phyloP scores from a whole-genome alignment of 768 basidiomycete genomes.

The Chalciporus pseudorubinellus region DNA sequence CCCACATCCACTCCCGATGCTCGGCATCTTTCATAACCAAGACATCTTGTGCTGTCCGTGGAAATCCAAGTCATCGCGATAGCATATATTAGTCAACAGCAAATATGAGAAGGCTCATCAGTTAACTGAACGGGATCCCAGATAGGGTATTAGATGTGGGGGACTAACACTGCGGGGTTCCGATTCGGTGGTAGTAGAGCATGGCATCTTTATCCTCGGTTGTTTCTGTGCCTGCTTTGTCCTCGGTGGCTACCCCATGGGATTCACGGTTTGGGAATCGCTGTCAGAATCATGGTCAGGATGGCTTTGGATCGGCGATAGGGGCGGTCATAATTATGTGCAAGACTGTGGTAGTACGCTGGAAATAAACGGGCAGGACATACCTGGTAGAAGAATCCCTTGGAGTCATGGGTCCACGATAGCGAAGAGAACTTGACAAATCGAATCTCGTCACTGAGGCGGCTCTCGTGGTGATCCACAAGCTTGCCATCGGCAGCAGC shows the following conservation, averaged over 20 bases:
- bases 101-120: constrained; percentile 3
- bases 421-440: constrained; percentile 76
- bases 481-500: constrained; percentile 36
- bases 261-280: constrained; percentile 56
- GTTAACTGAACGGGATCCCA: constrained; percentile 1
- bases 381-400: constrained; percentile 83
- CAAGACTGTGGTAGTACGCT: not conserved
- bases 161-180: constrained; percentile 63
- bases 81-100: not conserved
- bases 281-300: constrained; percentile 23
- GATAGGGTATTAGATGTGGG: not conserved
- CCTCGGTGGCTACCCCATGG: constrained; percentile 46
- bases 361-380: constrained; percentile 2
- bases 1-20: constrained; percentile 67
- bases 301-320: not conserved
- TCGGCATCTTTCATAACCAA: constrained; percentile 62
- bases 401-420: constrained; percentile 73
- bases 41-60: constrained; percentile 56
- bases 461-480: constrained; percentile 45
- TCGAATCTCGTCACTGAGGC: constrained; percentile 64
- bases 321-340: not conserved
- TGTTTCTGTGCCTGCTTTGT: constrained; percentile 57
- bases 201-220: constrained; percentile 63
- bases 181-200: constrained; percentile 74
- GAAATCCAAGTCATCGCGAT: constrained; percentile 2